These are phyloP conservation scores for Eimeria necatrix DNA, from an alignment of 169 alveolate genomes.

Conservation along the genomic window DNA sequence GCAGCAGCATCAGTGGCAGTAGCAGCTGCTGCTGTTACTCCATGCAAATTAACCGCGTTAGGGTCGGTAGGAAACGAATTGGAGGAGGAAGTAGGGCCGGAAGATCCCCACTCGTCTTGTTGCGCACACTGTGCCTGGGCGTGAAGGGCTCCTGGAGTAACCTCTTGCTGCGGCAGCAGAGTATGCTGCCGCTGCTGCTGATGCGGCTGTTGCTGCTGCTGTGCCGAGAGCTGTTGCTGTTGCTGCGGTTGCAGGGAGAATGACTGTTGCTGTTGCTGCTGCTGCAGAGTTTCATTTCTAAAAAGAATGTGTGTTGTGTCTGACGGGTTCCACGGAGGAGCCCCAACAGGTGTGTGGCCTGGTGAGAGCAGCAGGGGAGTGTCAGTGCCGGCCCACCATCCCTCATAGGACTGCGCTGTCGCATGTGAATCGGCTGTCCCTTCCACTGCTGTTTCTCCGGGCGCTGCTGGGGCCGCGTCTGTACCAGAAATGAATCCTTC, in stretches of 20 bases:
- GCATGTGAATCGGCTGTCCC: neutral
- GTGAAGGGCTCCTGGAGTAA: neutral
- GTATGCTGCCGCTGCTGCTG: conserved; percentile 10
- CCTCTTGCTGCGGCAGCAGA: neutral
- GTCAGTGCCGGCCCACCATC: conserved; percentile 7
- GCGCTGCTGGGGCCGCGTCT: neutral
- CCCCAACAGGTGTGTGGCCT: conserved; percentile 7
- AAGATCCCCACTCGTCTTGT: neutral
- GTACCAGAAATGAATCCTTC: too few relatives aligned
- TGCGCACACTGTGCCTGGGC: neutral
- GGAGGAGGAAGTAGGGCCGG: neutral
- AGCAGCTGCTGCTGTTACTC: conserved; percentile 17
- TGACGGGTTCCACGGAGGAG: neutral
- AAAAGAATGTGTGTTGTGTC: neutral
- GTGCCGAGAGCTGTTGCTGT: neutral
- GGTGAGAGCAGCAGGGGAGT: conserved; percentile 50
- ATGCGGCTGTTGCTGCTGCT: neutral
- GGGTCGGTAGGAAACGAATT: neutral
- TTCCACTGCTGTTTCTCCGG: neutral
- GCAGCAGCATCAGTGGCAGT: conserved; percentile 2
- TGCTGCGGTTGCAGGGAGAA: neutral
- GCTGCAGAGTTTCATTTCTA: neutral
- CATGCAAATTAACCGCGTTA: neutral
- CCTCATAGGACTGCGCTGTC: neutral
- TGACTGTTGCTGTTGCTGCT: conserved; percentile 59